phyloP scores from a whole-genome alignment of 768 basidiomycete species.

The Artomyces pyxidatus region DNA sequence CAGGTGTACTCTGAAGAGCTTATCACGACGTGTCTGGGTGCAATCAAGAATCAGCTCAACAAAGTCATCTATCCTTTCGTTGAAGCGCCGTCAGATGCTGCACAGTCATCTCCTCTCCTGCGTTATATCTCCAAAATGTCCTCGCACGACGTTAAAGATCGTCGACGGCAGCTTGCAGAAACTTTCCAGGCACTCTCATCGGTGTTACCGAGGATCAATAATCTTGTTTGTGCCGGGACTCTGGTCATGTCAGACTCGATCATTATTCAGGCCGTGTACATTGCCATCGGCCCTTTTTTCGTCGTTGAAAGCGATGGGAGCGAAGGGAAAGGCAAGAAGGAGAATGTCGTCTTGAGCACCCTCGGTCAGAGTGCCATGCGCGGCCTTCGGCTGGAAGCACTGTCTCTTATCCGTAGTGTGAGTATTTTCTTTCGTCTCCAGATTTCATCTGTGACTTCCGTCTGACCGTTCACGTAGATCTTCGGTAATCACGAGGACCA shows the following conservation, averaged over 20 bases:
- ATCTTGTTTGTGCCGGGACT: conserved; percentile 62
- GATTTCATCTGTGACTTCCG: neutral
- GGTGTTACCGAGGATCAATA: conserved; percentile 66
- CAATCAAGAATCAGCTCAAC: conserved; percentile 74
- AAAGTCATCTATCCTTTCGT: conserved; percentile 82
- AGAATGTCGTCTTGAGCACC: conserved; percentile 49
- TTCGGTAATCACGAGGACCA: conserved; percentile 90
- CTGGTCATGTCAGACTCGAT: conserved; percentile 83
- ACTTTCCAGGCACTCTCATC: conserved; percentile 67
- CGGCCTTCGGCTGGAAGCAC: conserved; percentile 69
- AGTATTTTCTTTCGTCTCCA: conserved; percentile 21
- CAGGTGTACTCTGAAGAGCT: conserved; percentile 96
- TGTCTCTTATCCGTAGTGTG: conserved; percentile 81
- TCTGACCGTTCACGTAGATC: conserved; percentile 43
- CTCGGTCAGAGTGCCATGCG: conserved; percentile 78
- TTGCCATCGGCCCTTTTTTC: conserved; percentile 92
- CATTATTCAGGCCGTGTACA: conserved; percentile 88
- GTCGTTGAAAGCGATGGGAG: conserved; percentile 61
- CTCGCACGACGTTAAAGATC: conserved; percentile 22
- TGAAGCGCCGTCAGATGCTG: conserved; percentile 47
- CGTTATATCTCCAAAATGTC: conserved; percentile 41
- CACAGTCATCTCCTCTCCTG: conserved; percentile 40
- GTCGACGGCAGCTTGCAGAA: conserved; percentile 49
- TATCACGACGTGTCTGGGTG: conserved; percentile 66
- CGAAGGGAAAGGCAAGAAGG: conserved; percentile 50